These are phyloP conservation scores for Wickerhamomyces rabaulensis DNA, from an alignment of 805 yeast genomes.

Conservation along the genomic window DNA sequence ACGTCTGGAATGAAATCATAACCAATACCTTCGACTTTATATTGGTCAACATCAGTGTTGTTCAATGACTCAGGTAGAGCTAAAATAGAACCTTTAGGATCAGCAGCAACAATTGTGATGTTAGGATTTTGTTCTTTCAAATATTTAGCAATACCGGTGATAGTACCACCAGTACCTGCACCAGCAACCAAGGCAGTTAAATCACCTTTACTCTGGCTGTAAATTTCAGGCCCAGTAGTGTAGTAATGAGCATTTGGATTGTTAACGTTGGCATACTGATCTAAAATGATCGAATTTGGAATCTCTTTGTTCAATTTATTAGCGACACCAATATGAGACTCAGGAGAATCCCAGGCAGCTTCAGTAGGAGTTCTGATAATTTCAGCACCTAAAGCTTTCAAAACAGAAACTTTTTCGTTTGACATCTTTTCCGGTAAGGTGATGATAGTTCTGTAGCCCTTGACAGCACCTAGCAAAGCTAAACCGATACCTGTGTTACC, in stretches of 20 bases:
- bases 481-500: slow-evolving; percentile 92
- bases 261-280: slow-evolving; percentile 73
- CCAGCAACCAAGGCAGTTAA: slow-evolving; percentile 79
- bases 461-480: slow-evolving; percentile 82
- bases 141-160: slow-evolving; percentile 73
- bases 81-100: slow-evolving; percentile 81
- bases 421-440: slow-evolving; percentile 92
- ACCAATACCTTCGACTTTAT: slow-evolving; percentile 88
- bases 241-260: slow-evolving; percentile 82
- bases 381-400: slow-evolving; percentile 87
- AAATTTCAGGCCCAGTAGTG: slow-evolving; percentile 82
- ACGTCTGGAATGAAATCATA: slow-evolving; percentile 86
- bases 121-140: slow-evolving; percentile 65
- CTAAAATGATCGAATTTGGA: slow-evolving; percentile 78
- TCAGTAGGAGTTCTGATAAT: slow-evolving; percentile 88
- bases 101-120: slow-evolving; percentile 69
- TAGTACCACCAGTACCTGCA: slow-evolving; percentile 94
- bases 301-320: slow-evolving; percentile 73
- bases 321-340: slow-evolving; percentile 87
- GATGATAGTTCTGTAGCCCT: slow-evolving; percentile 81
- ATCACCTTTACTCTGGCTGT: slow-evolving; percentile 71
- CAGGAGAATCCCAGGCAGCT: slow-evolving; percentile 92
- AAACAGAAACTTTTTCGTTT: slow-evolving; percentile 81
- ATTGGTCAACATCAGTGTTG: slow-evolving; percentile 43
- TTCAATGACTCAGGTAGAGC: slow-evolving; percentile 76